A percentile compares a stretch with the other conserved stretches of the same genome.
Evolutionary conservation across 176 grass and related monocot genomes (phyloP).

Genomic region (Triticum timopheevii): DNA sequence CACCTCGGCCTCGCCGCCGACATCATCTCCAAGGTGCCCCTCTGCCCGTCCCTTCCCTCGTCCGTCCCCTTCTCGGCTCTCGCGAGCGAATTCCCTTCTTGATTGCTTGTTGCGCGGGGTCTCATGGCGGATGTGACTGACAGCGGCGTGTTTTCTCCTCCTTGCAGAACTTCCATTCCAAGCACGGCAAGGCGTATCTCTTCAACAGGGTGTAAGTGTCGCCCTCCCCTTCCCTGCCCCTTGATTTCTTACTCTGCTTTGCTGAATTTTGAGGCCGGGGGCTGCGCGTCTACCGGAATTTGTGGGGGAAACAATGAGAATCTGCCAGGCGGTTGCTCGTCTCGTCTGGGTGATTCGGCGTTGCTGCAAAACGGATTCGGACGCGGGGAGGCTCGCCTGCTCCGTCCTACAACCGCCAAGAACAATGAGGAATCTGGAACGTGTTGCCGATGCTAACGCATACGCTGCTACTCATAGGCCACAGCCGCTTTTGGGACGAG

Average conservation of each 20-base stretch:
- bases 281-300: neutral
- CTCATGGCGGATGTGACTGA: neutral
- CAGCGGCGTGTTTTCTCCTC: constrained; percentile 16
- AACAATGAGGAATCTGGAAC: neutral
- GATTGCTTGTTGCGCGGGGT: neutral
- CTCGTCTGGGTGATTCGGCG: too few species aligned
- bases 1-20: constrained; percentile 59
- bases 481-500: neutral
- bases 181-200: constrained; percentile 96
- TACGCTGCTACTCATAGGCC: neutral
- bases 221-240: neutral
- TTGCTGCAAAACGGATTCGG: neutral
- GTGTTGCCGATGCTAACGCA: neutral
- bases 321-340: too few species aligned
- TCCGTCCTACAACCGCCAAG: neutral
- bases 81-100: neutral
- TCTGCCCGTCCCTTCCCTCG: too few species aligned
- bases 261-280: neutral
- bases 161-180: constrained; percentile 75
- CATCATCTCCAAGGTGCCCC: constrained; percentile 78
- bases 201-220: constrained; percentile 85
- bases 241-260: neutral
- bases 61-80: too few species aligned
- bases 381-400: neutral
- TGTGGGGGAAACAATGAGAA: neutral